Evolutionary conservation across 177 flowering plant species (phyloP), one percentile per base, ranked within the genome.

Genomic region (Tripterygium wilfordii): DNA sequence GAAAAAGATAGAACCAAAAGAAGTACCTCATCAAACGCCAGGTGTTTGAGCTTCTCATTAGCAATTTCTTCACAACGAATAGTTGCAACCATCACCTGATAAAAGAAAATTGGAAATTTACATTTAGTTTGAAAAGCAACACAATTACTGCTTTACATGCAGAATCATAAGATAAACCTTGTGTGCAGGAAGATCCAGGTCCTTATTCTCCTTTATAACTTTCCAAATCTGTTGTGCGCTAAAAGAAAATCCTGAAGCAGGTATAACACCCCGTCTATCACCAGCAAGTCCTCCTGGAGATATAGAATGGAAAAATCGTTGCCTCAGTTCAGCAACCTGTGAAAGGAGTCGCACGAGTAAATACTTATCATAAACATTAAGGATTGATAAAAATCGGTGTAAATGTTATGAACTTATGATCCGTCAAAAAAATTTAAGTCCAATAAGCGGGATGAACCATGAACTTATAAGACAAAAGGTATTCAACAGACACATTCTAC

Each of bases 271-370:
- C 30, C 80, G 72, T 28, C 99, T 75, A 66, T 94, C 99, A 60
- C 97, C 99, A 57, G 97, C 97, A 67, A 94, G 96, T 31, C 99
- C 99, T 54, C 97, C 97, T 56, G 97, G 99, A 42, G 95, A 89
- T 45, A 85, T 94, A 54, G 99, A 94, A 61, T 90, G 86, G 63
- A 65, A 74, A 70, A 90, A 94, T 27, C 78, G 63, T 68, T 87
- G 85, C 62, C 91, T 81, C 48, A 94, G 64, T 63, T 54, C 61
- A 23, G 84, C 85, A 62, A 90, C 99, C 99, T 94, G 54, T 24
- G 19, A 20, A 42, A 17, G 2, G 48, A 6, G 30, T 48, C 24
- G 5, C 14, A 15, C 38, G 14, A 35, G 14, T 15, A 10, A 10
- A 15, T 35, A 35, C 10, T 20, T n/a, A n/a, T 15, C 39, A 16